Evolutionary conservation across 2,329 filamentous ascomycete species (phyloP).

Genomic region (Pseudopithomyces maydicus): DNA sequence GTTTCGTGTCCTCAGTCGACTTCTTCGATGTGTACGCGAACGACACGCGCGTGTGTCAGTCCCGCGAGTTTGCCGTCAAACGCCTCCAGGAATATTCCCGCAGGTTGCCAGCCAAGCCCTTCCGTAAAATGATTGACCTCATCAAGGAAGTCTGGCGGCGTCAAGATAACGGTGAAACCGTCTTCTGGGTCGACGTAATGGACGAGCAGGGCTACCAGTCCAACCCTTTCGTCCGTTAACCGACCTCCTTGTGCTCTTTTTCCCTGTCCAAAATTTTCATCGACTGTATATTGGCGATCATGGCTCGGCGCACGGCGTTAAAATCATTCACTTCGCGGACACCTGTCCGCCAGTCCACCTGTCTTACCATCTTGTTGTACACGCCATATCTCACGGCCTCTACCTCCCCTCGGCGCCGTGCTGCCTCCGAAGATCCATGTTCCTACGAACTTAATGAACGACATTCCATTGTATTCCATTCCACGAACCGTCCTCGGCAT

Average conservation of each 20-base stretch:
- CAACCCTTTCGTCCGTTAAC: not conserved
- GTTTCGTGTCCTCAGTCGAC: slow-evolving; percentile 47
- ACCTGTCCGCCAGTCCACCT: not conserved
- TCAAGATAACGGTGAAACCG: slow-evolving; percentile 55
- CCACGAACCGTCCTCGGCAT: slow-evolving; percentile 19
- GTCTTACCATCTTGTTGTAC: slow-evolving; percentile 1
- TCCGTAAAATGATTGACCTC: slow-evolving; percentile 55
- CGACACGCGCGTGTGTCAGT: slow-evolving; percentile 50
- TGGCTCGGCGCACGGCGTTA: slow-evolving; percentile 3
- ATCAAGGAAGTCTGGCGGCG: slow-evolving; percentile 60
- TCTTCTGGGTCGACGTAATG: slow-evolving; percentile 63
- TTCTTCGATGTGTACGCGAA: slow-evolving; percentile 48
- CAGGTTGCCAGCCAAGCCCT: slow-evolving; percentile 58
- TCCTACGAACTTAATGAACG: slow-evolving; percentile 32
- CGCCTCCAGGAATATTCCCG: slow-evolving; percentile 53
- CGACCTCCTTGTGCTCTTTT: not conserved
- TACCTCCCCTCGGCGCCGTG: not conserved
- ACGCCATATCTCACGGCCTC: not conserved
- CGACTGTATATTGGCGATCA: not conserved
- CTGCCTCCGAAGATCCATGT: not conserved
- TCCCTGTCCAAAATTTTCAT: not conserved
- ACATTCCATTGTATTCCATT: slow-evolving; percentile 26
- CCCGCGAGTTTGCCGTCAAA: slow-evolving; percentile 55
- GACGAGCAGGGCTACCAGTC: slow-evolving; percentile 63
- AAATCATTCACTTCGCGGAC: not conserved